Base-by-base conservation (phyloP, 352 stramenopile species). In the Phytophthora litchii region DNA sequence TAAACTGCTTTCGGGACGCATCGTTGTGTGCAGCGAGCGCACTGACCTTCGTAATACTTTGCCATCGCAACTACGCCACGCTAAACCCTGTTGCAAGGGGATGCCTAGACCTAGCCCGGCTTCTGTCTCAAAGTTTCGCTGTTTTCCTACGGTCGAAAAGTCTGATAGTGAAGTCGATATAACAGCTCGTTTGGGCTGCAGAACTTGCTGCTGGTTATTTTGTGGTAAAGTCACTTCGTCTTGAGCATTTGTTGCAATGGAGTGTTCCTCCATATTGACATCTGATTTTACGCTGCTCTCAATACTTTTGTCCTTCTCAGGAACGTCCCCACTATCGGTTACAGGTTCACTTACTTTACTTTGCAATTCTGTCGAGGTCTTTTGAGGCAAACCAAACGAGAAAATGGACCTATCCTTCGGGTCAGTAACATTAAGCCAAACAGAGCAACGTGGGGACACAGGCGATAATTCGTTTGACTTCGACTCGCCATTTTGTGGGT, bases 11-110 rank as follows among this genome's bases (percentile, higher is more conserved):
- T 27, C 5, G 5, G 23, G 23, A 58, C 11, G 37, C 63, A 9
- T 1, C 3, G 2, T 23, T 16, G 1, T 23, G 17, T 16, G 35
- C 0, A 34, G 23, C 4, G 23, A 14, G 19, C 23, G 27, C 13
- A 56, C 29, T 16, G 36, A 49, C 2, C 19, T 61, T 3, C 61
- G 45, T 9, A 66, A 3, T 14, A 70, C 31, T 16, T 70, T 66
- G 5, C 61, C 48, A 45, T 70, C 61, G 14, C 44, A 66, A n/a
- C 61, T 70, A 57, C 56, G 61, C 61, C 54, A 66, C 3, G 44
- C 14, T 14, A 61, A 25, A 12, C 21, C 34, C 1, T 41, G 11
- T 9, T 58, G 19, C 21, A 44, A 48, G 8, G 10, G 20, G 37
- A 48, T 23, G 36, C 36, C 47, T n/a, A 51, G 29, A 5, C 37